phyloP scores from a whole-genome alignment of 768 basidiomycete genomes.

The Kwoniella newhampshirensis region DNA sequence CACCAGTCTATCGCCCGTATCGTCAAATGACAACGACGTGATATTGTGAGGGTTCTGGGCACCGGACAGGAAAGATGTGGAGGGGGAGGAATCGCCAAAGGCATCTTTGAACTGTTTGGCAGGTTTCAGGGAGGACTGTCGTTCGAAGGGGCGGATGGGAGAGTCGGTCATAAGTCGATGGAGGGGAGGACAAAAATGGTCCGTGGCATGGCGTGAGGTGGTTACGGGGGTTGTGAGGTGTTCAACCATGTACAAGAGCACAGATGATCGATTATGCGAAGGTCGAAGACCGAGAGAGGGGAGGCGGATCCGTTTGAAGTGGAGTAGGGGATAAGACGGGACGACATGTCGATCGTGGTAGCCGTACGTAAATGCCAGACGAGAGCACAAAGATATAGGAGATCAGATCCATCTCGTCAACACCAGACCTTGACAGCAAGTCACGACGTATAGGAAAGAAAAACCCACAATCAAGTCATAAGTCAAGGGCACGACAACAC shows the following conservation, averaged over 20 bases:
- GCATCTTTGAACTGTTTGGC: constrained; percentile 25
- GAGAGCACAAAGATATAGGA: no score
- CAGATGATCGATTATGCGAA: no score
- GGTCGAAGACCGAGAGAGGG: no score
- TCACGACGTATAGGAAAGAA: not conserved
- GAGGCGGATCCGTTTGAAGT: no score
- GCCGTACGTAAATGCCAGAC: no score
- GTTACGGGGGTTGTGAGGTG: no score
- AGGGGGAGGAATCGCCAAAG: not conserved
- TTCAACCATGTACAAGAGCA: no score
- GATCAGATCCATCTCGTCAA: not conserved
- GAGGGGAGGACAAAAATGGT: no score
- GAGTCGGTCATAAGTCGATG: no score
- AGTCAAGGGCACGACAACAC: not conserved
- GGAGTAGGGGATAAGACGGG: no score
- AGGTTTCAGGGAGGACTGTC: constrained; percentile 12
- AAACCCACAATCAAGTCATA: constrained; percentile 6
- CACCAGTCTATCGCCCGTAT: constrained; percentile 78
- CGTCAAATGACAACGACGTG: constrained; percentile 87
- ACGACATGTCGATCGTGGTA: no score
- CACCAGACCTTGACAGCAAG: not conserved
- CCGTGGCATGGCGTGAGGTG: no score
- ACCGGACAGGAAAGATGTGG: not conserved
- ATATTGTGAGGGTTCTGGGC: constrained; percentile 48
- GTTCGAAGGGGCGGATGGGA: not conserved